These are phyloP conservation scores for Hibiscus syriacus DNA, from an alignment of 345 rosid genomes.

Conservation along the genomic window DNA sequence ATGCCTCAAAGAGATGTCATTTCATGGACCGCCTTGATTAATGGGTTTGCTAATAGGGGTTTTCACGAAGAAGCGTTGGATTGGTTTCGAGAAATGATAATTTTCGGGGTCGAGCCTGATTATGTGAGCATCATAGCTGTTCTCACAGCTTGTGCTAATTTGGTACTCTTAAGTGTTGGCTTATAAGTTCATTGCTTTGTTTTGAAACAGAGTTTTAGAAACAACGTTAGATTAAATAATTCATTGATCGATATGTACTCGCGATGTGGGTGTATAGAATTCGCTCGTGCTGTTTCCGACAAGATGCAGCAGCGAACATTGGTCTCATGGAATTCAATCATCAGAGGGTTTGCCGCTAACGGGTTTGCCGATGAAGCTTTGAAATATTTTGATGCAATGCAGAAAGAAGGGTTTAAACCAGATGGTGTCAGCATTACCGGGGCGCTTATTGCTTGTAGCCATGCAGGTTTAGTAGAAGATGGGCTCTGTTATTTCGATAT, in stretches of 20 bases:
- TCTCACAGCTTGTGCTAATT: constrained; percentile 33
- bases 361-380: constrained; percentile 52
- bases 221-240: constrained; percentile 43
- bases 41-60: constrained; percentile 55
- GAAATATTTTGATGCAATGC: constrained; percentile 44
- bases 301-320: constrained; percentile 45
- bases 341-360: constrained; percentile 53
- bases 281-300: constrained; percentile 49
- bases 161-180: constrained; percentile 43
- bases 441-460: constrained; percentile 65
- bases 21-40: constrained; percentile 72
- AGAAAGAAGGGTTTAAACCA: too few species aligned
- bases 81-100: constrained; percentile 60
- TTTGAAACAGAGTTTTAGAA: constrained; percentile 29
- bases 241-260: constrained; percentile 68
- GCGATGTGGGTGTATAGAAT: constrained; percentile 68
- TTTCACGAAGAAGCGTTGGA: constrained; percentile 43
- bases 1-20: constrained; percentile 52
- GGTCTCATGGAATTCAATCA: too few species aligned
- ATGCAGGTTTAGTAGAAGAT: constrained; percentile 58
- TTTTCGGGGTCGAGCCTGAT: constrained; percentile 47
- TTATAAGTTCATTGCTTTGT: constrained; percentile 48
- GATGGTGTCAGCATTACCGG: constrained; percentile 64
- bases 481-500: too few species aligned
- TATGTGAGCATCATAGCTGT: constrained; percentile 47